Base-by-base conservation (phyloP, 2,329 filamentous ascomycete genomes). In the Furcasterigmium sp. region DNA sequence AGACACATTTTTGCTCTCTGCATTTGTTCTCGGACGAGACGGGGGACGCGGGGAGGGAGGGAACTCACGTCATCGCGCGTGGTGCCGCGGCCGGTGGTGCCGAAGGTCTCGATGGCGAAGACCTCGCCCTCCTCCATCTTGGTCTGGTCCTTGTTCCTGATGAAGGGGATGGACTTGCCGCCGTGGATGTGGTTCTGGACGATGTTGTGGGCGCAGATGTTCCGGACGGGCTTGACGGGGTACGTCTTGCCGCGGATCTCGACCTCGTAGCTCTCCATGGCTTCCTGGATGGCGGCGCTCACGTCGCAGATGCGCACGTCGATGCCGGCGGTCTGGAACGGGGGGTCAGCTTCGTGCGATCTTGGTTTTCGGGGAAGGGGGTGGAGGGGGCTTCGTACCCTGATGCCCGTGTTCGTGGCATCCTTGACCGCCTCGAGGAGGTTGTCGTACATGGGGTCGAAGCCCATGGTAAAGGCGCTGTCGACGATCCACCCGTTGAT, bases 91-190 rank as follows among this genome's bases (percentile, higher is more conserved):
- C 91, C 91, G 18, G 91, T 96, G 62, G 85, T 93, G 47, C 91
- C 91, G 63, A 96, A 96, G 0, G 91, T 96, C 71, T 96, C 91
- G 55, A 96, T 95, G 51, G 91, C 91, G 63, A 94, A 97, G 15
- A 90, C 84, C 59, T 97, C 91, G 34, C 90, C 90, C 67, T 96
- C 91, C 69, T 96, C 91, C 91, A 97, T 97, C 76, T 95, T 95
- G 41, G 89, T 94, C 62, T 84, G 82, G 58, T 95, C 88, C 49
- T 80, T 79, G 49, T 82, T 84, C 72, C 95, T 95, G 51, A 96
- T 89, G 56, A 96, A 95, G 0, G 91, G 91, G 41, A 96, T 88
- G 52, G 87, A 90, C 75, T 96, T 96, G 56, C 82, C 86, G 45
- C 91, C 90, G 68, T 96, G 91, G 55, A 96, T 96, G 62, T 82